These are phyloP conservation scores for Aspergillus sp. DNA, from an alignment of 2,329 filamentous ascomycete genomes.

Conservation along the genomic window DNA sequence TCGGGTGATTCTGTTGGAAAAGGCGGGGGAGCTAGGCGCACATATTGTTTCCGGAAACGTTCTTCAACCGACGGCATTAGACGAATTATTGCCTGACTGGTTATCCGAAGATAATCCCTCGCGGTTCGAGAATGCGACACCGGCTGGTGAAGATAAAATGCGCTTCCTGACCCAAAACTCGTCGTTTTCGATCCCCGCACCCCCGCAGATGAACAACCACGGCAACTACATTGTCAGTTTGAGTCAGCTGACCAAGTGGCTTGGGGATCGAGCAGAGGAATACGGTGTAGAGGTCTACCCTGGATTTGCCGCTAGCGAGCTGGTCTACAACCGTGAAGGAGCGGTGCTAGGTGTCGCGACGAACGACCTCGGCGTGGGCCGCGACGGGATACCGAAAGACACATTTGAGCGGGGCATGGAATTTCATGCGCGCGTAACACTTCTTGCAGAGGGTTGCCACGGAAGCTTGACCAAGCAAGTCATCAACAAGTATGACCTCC, in stretches of 20 bases:
- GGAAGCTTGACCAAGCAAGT: constrained; percentile 93
- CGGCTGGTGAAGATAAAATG: constrained; percentile 79
- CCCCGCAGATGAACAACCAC: constrained; percentile 96
- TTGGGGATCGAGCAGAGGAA: constrained; percentile 94
- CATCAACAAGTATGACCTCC: constrained; percentile 84
- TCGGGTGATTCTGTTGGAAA: constrained; percentile 83
- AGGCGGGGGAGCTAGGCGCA: constrained; percentile 87
- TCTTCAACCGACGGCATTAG: constrained; percentile 76
- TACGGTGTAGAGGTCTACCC: constrained; percentile 92
- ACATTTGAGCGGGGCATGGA: constrained; percentile 96
- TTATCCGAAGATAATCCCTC: constrained; percentile 77
- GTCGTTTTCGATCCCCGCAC: constrained; percentile 72
- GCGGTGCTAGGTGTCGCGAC: constrained; percentile 91
- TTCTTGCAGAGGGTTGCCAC: constrained; percentile 92
- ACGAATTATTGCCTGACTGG: constrained; percentile 92
- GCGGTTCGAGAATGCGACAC: constrained; percentile 78
- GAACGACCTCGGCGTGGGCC: constrained; percentile 79
- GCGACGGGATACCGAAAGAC: constrained; percentile 77
- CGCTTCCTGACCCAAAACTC: constrained; percentile 78
- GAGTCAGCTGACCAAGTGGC: constrained; percentile 92
- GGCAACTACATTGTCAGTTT: constrained; percentile 96
- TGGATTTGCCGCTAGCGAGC: constrained; percentile 88
- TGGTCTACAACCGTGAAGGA: constrained; percentile 78
- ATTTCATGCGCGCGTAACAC: constrained; percentile 83
- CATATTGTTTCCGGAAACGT: constrained; percentile 96